Evolutionary conservation across 2,329 filamentous ascomycete genomes (phyloP).

Genomic region (Corniculantispora saksenae): DNA sequence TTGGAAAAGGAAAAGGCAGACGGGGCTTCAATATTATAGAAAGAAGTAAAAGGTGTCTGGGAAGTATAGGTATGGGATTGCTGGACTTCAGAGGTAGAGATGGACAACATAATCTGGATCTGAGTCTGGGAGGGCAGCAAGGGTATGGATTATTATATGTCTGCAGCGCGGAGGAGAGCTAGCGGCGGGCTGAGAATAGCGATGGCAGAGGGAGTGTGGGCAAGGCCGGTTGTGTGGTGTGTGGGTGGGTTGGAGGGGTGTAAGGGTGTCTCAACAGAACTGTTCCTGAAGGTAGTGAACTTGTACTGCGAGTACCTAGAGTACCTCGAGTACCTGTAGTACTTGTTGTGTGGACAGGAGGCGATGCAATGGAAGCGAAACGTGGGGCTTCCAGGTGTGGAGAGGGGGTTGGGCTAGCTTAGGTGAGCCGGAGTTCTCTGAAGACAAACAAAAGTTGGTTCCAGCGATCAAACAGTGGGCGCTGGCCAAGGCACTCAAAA

Average conservation of each 20-base stretch:
- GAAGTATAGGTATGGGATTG: neutral
- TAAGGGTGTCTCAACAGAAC: conserved; percentile 4
- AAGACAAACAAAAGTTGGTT: neutral
- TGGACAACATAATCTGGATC: neutral
- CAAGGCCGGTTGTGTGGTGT: neutral
- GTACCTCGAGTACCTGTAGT: neutral
- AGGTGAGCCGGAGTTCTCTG: neutral
- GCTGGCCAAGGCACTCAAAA: conserved; percentile 2
- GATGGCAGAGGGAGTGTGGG: conserved; percentile 1
- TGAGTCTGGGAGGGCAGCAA: neutral
- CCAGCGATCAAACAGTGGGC: conserved; percentile 14
- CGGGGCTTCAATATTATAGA: neutral
- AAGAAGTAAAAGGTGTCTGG: neutral
- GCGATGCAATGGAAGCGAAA: conserved; percentile 1
- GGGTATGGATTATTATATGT: conserved; percentile 15
- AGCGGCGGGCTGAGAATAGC: neutral
- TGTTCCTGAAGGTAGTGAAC: conserved; percentile 7
- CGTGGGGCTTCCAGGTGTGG: neutral
- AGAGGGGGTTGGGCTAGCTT: neutral
- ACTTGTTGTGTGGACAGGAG: neutral
- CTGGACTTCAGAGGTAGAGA: neutral
- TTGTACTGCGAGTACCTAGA: neutral
- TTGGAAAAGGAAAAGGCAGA: neutral
- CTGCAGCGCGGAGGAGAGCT: neutral
- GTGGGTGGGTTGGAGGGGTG: neutral